Conservation (phyloP, 2,329 filamentous ascomycete genomes). For the Cladosporium sp. region DNA sequence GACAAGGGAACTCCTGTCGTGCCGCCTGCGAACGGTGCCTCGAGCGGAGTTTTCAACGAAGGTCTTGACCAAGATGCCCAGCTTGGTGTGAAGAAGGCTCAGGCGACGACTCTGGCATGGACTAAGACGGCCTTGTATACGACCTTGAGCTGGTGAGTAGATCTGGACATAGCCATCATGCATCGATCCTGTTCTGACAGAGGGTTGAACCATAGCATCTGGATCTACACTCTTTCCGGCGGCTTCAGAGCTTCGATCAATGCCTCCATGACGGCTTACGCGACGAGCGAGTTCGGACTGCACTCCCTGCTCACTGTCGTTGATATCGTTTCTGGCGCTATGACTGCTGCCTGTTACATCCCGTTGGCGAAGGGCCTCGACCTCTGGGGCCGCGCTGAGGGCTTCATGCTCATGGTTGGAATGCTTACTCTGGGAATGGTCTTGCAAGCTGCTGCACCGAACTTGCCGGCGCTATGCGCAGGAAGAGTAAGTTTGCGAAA, state of each 20-base stretch:
- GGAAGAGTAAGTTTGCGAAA: slow-evolving; percentile 61
- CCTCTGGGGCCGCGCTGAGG: slow-evolving; percentile 67
- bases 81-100: slow-evolving; percentile 19
- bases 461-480: slow-evolving; percentile 62
- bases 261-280: slow-evolving; percentile 31
- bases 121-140: slow-evolving; percentile 15
- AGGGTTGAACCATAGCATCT: slow-evolving; percentile 37
- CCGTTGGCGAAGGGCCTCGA: slow-evolving; percentile 68
- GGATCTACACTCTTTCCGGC: slow-evolving; percentile 40
- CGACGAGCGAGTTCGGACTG: slow-evolving; percentile 32
- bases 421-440: slow-evolving; percentile 57
- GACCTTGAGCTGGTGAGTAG: slow-evolving; percentile 32
- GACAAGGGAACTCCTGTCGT: slow-evolving; percentile 1
- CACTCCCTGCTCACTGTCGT: slow-evolving; percentile 43
- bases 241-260: slow-evolving; percentile 37
- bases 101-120: slow-evolving; percentile 16
- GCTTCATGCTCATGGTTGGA: slow-evolving; percentile 56
- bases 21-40: background rate
- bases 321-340: slow-evolving; percentile 53
- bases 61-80: slow-evolving; percentile 19
- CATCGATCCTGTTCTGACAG: slow-evolving; percentile 22
- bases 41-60: background rate
- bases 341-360: slow-evolving; percentile 54
- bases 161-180: background rate
- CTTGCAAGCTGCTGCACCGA: slow-evolving; percentile 65